Percentiles rank a stretch among this genome's conserved stretches.
phyloP scores from a whole-genome alignment of 768 basidiomycete species.

The Hortiboletus campestris region DNA sequence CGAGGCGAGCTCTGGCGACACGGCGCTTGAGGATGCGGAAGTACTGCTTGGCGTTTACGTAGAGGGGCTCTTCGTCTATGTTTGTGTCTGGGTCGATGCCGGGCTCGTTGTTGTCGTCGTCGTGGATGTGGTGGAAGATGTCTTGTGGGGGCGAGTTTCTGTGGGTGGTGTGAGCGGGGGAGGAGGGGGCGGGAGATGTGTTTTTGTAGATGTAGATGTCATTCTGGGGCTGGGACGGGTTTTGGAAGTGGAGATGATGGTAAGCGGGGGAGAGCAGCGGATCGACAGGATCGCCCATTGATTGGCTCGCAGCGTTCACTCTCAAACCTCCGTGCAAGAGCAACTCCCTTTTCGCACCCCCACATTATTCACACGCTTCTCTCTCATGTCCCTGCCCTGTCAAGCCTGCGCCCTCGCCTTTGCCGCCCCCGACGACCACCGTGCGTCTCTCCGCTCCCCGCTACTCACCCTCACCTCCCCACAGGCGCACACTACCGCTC shows the following conservation, averaged over 20 bases:
- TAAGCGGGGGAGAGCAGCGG: slow-evolving; percentile 60
- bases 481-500: slow-evolving; percentile 85
- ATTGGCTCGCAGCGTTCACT: slow-evolving; percentile 43
- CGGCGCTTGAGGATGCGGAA: slow-evolving; percentile 96
- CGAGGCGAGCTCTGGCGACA: slow-evolving; percentile 84
- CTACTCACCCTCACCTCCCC: slow-evolving; percentile 3
- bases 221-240: slow-evolving; percentile 20
- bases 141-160: slow-evolving; percentile 29
- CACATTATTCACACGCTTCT: slow-evolving; percentile 9
- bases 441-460: slow-evolving; percentile 39
- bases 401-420: slow-evolving; percentile 91
- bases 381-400: slow-evolving; percentile 59
- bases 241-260: slow-evolving; percentile 41
- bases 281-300: slow-evolving; percentile 57
- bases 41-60: slow-evolving; percentile 99
- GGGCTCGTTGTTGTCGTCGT: slow-evolving; percentile 22
- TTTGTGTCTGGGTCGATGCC: slow-evolving; percentile 36
- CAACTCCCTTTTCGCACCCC: background rate
- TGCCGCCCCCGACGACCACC: slow-evolving; percentile 75
- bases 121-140: slow-evolving; percentile 33
- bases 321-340: slow-evolving; percentile 21
- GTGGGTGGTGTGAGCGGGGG: slow-evolving; percentile 26
- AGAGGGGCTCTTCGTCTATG: slow-evolving; percentile 94
- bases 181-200: slow-evolving; percentile 31
- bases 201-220: slow-evolving; percentile 33